Base-by-base conservation (phyloP, 2,329 filamentous ascomycete genomes). In the Tolypocladium inflatum region DNA sequence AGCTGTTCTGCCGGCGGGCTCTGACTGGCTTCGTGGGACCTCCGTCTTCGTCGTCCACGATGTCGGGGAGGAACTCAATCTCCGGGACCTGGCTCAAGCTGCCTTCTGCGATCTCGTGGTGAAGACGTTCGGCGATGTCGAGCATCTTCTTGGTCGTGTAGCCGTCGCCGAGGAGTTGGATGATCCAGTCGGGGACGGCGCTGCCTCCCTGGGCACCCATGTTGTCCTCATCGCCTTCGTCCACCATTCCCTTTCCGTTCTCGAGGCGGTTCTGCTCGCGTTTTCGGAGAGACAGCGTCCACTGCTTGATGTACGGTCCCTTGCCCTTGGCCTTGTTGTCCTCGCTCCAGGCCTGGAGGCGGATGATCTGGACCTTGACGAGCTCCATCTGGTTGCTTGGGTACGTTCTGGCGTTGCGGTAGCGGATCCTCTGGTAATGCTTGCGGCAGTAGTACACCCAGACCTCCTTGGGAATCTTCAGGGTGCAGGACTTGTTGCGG, bases 381-480 rank as follows among this genome's bases (percentile, higher is more conserved):
- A 90, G 76, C 3, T 84, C 78, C 57, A 85, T 84, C 67, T 91
- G 87, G 0, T 80, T 68, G 68, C 80, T 73, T 55, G 83, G 82
- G 69, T 88, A 83, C 26, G 85, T 79, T 39, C 78, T 75, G 1
- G 78, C 78, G 56, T 85, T 85, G n/a, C 87, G 80, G 67, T 91
- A 92, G 0, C 87, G 79, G 50, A 80, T 81, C 8, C 89, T 83
- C 71, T 94, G 90, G 69, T 94, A 94, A 67, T 92, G 88, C 68
- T 92, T 92, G 41, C 90, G 83, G 70, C 90, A 94, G 68, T 84
- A 87, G 65, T 87, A 83, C 0, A 90, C 83, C 89, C 89, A 93
- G 2, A 90, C 81, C 26, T 82, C 72, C 7, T 81, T 74, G 0
- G 88, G 88, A 54, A 94, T 89, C 51, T 79, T 77, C 39, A 86